Conservation (phyloP, 768 basidiomycete species). For the Serendipita sp. region DNA sequence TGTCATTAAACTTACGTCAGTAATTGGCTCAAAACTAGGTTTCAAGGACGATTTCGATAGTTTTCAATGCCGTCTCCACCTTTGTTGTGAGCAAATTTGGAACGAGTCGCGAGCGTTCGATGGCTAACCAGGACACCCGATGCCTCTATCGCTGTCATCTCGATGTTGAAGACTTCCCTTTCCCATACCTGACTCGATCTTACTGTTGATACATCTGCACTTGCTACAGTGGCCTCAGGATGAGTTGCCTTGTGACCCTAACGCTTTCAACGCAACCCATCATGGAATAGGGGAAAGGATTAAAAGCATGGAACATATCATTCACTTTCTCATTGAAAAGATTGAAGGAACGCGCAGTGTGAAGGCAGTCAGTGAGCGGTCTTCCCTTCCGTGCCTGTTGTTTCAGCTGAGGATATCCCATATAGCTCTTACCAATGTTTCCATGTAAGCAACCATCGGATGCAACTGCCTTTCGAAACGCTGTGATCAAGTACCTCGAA, state of each 20-base stretch:
- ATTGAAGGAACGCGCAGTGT: background rate
- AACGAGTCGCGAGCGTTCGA: background rate
- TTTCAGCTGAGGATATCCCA: too few species aligned
- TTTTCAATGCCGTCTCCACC: background rate
- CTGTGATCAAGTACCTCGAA: conserved; percentile 37
- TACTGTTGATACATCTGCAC: background rate
- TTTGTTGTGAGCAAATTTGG: background rate
- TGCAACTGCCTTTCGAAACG: conserved; percentile 34
- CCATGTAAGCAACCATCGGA: conserved; percentile 40
- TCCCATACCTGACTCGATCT: background rate
- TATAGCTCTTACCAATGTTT: conserved; percentile 33
- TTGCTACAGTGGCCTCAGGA: background rate
- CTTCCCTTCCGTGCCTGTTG: too few species aligned
- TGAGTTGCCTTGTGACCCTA: background rate
- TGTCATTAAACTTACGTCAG: too few species aligned
- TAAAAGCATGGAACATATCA: background rate
- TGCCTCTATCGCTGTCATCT: background rate
- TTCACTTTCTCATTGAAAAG: conserved; percentile 3
- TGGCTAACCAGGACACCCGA: background rate
- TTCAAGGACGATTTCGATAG: too few species aligned
- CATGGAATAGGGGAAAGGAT: conserved; percentile 1
- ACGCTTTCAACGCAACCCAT: background rate
- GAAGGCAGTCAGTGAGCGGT: conserved; percentile 1
- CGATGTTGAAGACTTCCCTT: background rate
- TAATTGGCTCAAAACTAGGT: too few species aligned